phyloP scores from a whole-genome alignment of 805 yeast species.

The Millerozyma acaciae region DNA sequence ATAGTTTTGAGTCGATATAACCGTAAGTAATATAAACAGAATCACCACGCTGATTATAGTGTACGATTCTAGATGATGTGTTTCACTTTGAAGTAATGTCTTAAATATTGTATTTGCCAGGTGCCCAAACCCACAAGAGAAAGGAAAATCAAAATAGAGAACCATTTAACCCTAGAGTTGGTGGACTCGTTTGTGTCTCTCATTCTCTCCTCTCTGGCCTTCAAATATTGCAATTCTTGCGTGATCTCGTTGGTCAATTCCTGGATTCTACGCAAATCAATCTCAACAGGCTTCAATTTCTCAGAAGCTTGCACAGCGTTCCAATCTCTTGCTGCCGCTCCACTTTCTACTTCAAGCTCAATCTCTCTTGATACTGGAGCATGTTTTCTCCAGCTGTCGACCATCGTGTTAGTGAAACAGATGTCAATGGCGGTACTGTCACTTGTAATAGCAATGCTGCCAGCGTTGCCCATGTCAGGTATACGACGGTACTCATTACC shows the following conservation, averaged over 20 bases:
- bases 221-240: slow-evolving; percentile 77
- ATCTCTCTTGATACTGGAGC: slow-evolving; percentile 60
- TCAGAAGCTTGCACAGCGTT: slow-evolving; percentile 89
- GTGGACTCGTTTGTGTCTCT: slow-evolving; percentile 98
- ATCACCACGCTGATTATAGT: too few species aligned
- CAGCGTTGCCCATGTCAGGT: slow-evolving; percentile 69
- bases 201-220: slow-evolving; percentile 82
- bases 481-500: slow-evolving; percentile 81
- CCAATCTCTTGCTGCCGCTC: slow-evolving; percentile 98
- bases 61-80: slow-evolving; percentile 64
- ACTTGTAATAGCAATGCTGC: slow-evolving; percentile 79
- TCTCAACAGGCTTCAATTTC: slow-evolving; percentile 88
- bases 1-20: too few species aligned
- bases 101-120: slow-evolving; percentile 90
- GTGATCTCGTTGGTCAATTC: slow-evolving; percentile 81
- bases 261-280: slow-evolving; percentile 81
- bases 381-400: slow-evolving; percentile 23
- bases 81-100: slow-evolving; percentile 86
- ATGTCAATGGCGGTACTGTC: slow-evolving; percentile 83
- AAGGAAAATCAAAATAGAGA: slow-evolving; percentile 65
- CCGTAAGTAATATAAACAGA: too few species aligned
- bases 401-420: slow-evolving; percentile 71
- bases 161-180: slow-evolving; percentile 85
- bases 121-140: slow-evolving; percentile 75
- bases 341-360: slow-evolving; percentile 90